Base-by-base conservation (phyloP, 73 alveolate genomes). In the Urostyla sp. region DNA sequence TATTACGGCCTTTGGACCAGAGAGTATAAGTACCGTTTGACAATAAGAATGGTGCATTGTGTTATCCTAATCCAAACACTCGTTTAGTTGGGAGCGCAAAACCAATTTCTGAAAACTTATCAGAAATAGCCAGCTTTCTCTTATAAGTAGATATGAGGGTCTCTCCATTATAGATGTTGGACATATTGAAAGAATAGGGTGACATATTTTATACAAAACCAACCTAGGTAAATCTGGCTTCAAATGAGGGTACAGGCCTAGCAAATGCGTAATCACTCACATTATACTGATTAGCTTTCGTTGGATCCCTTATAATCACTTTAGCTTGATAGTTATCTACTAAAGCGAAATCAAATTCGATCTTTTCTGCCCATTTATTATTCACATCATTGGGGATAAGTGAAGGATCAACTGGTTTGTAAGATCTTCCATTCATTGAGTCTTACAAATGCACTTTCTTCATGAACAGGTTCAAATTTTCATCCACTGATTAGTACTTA, bases 51-150 rank as follows among this genome's bases (percentile, higher is more conserved):
- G n/a, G 20, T 7, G 72, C 83, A 32, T 69, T 50, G 34, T 69
- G 44, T 31, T 44, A 49, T 16, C 83, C 83, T 8, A 69, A 18
- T n/a, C 83, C 83, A 31, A 69, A 69, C 18, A 45, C 6, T 21
- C 83, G n/a, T 24, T 69, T 32, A 11, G 83, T 69, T 24, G 83
- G 83, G 28, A 69, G 45, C 18, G 49, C 54, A 34, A 69, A 69
- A 34, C 83, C 83, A 48, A 69, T 45, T 40, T 69, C 83, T 69
- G 83, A 48, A 36, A 48, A 69, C 34, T 48, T 48, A 40, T 69
- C 72, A 6, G 83, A 48, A 54, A 69, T 48, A 16, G 49, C 23
- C 51, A 69, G 34, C 34, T 69, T 69, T 7, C 83, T 23, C 37
- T 48, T 48, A 8, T n/a, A 27, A 3, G 83, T 69, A 35, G 18